Base-by-base conservation (phyloP, 257 asterid species). In the Buddleja alternifolia region DNA sequence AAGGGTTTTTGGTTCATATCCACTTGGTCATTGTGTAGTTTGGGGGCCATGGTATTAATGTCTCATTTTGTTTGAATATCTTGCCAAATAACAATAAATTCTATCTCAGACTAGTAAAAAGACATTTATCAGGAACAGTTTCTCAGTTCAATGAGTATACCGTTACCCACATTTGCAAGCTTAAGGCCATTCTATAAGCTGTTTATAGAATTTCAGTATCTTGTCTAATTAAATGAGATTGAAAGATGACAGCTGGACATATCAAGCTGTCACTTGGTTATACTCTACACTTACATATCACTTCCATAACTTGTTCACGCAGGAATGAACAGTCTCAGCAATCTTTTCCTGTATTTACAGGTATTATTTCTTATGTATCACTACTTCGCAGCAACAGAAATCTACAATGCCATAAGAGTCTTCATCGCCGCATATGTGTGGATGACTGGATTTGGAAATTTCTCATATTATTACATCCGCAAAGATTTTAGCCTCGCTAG, bases 371-470 rank as follows among this genome's bases (percentile, higher is more conserved):
- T 89, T 60, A 89, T 92, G 97, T 89, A 89, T 77, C 96, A 89
- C 80, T 92, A 92, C 86, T 92, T 92, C 64, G 90, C 90, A 60
- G 98, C 96, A 55, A 57, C 81, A 61, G 94, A 89, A 82, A 74
- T 92, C 75, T 92, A 89, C 72, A 92, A 87, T 68, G 96, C 96
- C 50, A 87, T 89, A 76, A 75, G 98, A 71, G 47, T 92, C 51
- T 89, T 89, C 72, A 92, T 92, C 46, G 95, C 96, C 71, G 94
- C 85, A 64, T 89, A 92, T 66, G 96, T 92, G 54, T 89, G 98
- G 95, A 92, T 92, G 98, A 89, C 96, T 45, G 98, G 98, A 66
- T 92, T 89, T 40, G 98, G 98, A 61, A 89, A 92, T 72, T 92
- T 92, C 84, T 89, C 97, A 24, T 92, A 92, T 74, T 87, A 92